Percentiles rank a stretch among this genome's conserved stretches.
Conservation (phyloP, 202 grass and related monocot genomes). For the Schoenoplectus triqueter region DNA sequence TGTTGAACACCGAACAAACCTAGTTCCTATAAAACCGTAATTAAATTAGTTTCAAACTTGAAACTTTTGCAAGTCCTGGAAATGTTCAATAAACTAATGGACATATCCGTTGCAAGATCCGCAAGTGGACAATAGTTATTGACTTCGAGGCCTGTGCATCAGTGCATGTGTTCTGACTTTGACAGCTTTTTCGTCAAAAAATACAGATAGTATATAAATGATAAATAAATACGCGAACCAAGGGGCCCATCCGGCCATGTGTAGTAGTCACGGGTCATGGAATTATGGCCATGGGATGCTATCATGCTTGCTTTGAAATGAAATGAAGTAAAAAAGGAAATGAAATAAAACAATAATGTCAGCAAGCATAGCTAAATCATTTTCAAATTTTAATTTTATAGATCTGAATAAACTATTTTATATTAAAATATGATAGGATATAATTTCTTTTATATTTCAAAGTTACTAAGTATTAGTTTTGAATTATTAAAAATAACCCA, state of each 20-base stretch:
- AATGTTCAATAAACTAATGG: not conserved
- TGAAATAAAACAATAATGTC: no score
- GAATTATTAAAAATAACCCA: no score
- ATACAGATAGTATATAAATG: not conserved
- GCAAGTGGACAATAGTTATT: not conserved
- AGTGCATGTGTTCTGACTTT: not conserved
- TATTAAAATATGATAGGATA: no score
- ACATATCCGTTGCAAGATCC: not conserved
- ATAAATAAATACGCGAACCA: not conserved
- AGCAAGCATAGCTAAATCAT: no score
- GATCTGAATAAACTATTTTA: no score
- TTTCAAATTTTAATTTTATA: no score
- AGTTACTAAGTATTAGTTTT: no score
- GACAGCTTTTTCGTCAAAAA: not conserved
- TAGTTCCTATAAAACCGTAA: no score
- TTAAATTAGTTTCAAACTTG: not conserved
- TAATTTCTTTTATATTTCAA: no score
- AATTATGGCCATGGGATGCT: not conserved
- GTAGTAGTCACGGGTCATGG: constrained; percentile 21
- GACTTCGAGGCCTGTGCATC: not conserved
- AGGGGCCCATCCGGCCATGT: not conserved
- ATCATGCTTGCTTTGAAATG: constrained; percentile 1
- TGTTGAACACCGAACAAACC: no score
- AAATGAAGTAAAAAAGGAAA: not conserved
- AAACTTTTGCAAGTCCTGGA: not conserved